phyloP scores from a whole-genome alignment of 768 basidiomycete genomes.

The Mycena maculata region DNA sequence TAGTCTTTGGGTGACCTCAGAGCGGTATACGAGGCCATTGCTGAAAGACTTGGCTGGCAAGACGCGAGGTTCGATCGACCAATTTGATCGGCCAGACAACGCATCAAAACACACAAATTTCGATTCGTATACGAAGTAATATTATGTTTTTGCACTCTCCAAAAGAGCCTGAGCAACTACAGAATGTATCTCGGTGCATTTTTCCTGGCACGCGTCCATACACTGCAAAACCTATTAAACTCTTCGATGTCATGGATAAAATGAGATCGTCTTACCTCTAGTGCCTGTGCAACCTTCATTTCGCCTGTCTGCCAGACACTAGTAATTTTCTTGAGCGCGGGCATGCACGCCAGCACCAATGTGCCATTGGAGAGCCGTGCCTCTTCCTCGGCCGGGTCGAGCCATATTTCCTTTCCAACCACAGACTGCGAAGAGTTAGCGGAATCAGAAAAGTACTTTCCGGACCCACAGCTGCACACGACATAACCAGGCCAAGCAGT shows the following conservation, averaged over 20 bases:
- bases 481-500: slow-evolving; percentile 87
- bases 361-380: slow-evolving; percentile 65
- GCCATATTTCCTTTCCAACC: slow-evolving; percentile 68
- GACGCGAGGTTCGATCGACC: background rate
- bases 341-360: slow-evolving; percentile 88
- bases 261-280: slow-evolving; percentile 62
- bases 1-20: slow-evolving; percentile 55
- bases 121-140: background rate
- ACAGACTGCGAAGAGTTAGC: slow-evolving; percentile 59
- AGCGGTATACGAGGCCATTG: slow-evolving; percentile 59
- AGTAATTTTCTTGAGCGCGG: slow-evolving; percentile 86
- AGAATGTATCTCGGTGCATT: slow-evolving; percentile 80
- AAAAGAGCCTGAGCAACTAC: slow-evolving; percentile 79
- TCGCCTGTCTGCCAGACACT: slow-evolving; percentile 89
- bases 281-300: slow-evolving; percentile 62
- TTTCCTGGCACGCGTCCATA: slow-evolving; percentile 74
- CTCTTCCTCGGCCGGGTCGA: slow-evolving; percentile 87
- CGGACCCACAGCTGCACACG: slow-evolving; percentile 78
- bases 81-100: background rate
- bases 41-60: slow-evolving; percentile 41
- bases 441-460: background rate
- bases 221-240: slow-evolving; percentile 58
- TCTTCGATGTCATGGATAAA: slow-evolving; percentile 1
- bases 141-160: slow-evolving; percentile 44
- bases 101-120: too few species aligned